phyloP scores from a whole-genome alignment of 2,329 filamentous ascomycete species.

The Lasiodiplodia citricola region DNA sequence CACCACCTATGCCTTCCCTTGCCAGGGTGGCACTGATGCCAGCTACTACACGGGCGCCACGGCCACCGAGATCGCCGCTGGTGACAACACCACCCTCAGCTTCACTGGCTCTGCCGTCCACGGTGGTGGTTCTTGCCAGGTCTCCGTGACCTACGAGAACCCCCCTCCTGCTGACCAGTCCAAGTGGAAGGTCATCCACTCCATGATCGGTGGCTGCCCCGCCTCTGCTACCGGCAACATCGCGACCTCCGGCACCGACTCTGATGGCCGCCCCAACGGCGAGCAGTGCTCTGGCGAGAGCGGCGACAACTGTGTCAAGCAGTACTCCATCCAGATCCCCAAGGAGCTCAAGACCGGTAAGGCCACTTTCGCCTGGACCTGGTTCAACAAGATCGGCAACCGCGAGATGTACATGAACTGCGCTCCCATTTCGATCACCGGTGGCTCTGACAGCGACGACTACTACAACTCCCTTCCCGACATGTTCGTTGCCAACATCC shows the following conservation, averaged over 20 bases:
- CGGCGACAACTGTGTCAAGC: constrained; percentile 47
- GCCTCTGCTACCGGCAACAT: constrained; percentile 64
- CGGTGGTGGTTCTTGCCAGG: constrained; percentile 90
- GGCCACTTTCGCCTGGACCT: constrained; percentile 85
- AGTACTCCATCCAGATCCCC: constrained; percentile 74
- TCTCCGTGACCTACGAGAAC: constrained; percentile 81
- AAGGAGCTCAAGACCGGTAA: constrained; percentile 70
- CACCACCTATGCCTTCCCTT: constrained; percentile 76
- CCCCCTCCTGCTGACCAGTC: constrained; percentile 58
- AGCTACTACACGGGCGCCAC: constrained; percentile 38
- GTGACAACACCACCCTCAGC: constrained; percentile 38
- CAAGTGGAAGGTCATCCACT: constrained; percentile 88
- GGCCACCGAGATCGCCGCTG: constrained; percentile 64
- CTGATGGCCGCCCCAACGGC: constrained; percentile 25
- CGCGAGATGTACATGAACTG: constrained; percentile 99
- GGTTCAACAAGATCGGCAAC: constrained; percentile 92
- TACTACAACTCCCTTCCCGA: constrained; percentile 69
- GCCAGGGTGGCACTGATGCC: constrained; percentile 67
- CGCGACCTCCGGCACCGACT: constrained; percentile 38
- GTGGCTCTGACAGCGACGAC: constrained; percentile 53
- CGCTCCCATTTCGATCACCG: constrained; percentile 71
- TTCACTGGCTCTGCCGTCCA: constrained; percentile 68
- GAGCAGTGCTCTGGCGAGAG: constrained; percentile 28
- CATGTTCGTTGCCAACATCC: constrained; percentile 77
- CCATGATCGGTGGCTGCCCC: constrained; percentile 85